Conservation (phyloP, 1,284 basidiomycete genomes). For the Volvariella volvacea region DNA sequence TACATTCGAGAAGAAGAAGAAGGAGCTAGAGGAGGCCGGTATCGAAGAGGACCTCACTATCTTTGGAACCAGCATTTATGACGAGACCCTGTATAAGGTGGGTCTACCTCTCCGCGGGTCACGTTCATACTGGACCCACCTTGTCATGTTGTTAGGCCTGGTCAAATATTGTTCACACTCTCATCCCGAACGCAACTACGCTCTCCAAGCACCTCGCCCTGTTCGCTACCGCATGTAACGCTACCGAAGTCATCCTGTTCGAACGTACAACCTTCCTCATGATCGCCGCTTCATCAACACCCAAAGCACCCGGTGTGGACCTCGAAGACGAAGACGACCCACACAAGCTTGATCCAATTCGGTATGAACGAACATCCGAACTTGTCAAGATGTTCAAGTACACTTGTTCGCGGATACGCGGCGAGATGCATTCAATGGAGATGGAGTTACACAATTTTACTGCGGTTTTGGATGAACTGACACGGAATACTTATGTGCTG, state of each 20-base stretch:
- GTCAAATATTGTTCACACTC: slow-evolving; percentile 95
- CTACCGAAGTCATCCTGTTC: slow-evolving; percentile 93
- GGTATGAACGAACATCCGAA: slow-evolving; percentile 95
- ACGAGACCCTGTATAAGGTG: slow-evolving; percentile 95
- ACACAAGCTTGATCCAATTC: slow-evolving; percentile 63
- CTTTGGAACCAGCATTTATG: slow-evolving; percentile 97
- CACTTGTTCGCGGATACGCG: slow-evolving; percentile 76
- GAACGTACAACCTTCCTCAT: slow-evolving; percentile 97
- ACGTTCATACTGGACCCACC: slow-evolving; percentile 5
- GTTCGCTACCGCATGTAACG: slow-evolving; percentile 80
- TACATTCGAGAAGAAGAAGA: slow-evolving; percentile 63
- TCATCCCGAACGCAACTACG: slow-evolving; percentile 91
- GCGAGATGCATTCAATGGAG: slow-evolving; percentile 77
- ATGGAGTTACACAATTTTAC: slow-evolving; percentile 81
- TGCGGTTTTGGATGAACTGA: slow-evolving; percentile 92
- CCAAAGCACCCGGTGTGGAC: slow-evolving; percentile 18
- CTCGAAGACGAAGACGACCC: slow-evolving; percentile 30
- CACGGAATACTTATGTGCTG: slow-evolving; percentile 91
- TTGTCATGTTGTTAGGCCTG: slow-evolving; percentile 65
- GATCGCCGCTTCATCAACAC: slow-evolving; percentile 68
- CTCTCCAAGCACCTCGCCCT: slow-evolving; percentile 83
- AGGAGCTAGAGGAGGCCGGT: slow-evolving; percentile 63
- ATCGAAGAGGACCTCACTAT: slow-evolving; percentile 53
- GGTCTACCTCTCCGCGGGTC: slow-evolving; percentile 13
- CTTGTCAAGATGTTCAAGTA: slow-evolving; percentile 94